Base-by-base conservation (phyloP, 1,284 basidiomycete species). In the Ceratobasidium theobromae region DNA sequence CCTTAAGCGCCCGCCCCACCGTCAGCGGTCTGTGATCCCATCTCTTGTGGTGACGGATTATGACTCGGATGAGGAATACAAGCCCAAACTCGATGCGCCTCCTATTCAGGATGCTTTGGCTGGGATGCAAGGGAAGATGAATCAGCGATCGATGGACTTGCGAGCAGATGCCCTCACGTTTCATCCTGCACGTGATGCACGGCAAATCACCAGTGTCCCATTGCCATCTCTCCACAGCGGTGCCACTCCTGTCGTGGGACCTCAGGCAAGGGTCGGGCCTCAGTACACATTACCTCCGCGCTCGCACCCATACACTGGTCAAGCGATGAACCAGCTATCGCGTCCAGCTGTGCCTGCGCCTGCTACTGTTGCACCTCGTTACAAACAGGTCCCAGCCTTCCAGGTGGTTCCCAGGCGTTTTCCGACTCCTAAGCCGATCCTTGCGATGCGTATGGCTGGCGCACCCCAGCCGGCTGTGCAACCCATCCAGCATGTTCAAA, bases 101-200 rank as follows among this genome's bases (percentile, higher is more conserved):
- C 57, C 45, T 14, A 18, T 52, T 43, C 60, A 52, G 60, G 48
- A 51, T 11, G 41, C 60, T n/a, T 64, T 64, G 35, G 33, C 46
- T 27, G 46, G 21, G 4, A 49, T 51, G 46, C 58, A 43, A 35
- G 48, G 23, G 32, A 48, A 30, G 38, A 49, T 35, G 33, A 18
- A 62, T 62, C 60, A 64, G 60, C 60, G 60, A 53, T 64, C 60
- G 38, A 64, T 52, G 49, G 60, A 64, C 46, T 43, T 64, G 48
- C 60, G 60, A 25, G 60, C 48, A 28, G 60, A 64, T 40, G 60
- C 60, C 25, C 38, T 52, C 35, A 35, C 60, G 12, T 64, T 64
- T 23, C 60, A 27, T 21, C 23, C 21, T 1, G 25, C 60, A 64
- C 60, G 60, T 64, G 60, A 64, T 41, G 25, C 46, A 27, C 60